phyloP scores from a whole-genome alignment of 2,329 filamentous ascomycete species.

The Neoscytalidium dimidiatum region DNA sequence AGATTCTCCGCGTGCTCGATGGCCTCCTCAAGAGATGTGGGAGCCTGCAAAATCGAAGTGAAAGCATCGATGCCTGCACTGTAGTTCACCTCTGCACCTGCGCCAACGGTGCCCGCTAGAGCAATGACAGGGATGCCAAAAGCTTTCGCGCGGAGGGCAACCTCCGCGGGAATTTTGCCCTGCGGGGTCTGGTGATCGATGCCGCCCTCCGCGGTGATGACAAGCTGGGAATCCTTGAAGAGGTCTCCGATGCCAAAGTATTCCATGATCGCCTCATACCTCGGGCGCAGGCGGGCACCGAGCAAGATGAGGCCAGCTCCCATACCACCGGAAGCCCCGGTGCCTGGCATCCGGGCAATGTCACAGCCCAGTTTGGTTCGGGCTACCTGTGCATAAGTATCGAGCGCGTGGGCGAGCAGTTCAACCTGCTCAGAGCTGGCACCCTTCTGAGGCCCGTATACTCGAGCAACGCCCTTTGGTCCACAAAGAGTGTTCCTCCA shows the following conservation, averaged over 20 bases:
- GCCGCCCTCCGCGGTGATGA: conserved; percentile 56
- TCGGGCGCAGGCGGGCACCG: conserved; percentile 48
- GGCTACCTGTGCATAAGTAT: conserved; percentile 43
- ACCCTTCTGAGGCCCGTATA: conserved; percentile 57
- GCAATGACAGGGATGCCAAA: conserved; percentile 50
- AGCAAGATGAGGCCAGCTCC: conserved; percentile 54
- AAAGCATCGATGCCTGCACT: conserved; percentile 37
- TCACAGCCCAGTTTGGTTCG: conserved; percentile 37
- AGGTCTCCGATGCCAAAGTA: conserved; percentile 52
- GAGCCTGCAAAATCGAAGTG: conserved; percentile 37
- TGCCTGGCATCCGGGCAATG: conserved; percentile 45
- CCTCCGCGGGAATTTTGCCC: conserved; percentile 57
- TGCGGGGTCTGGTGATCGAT: conserved; percentile 54
- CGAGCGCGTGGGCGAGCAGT: conserved; percentile 45
- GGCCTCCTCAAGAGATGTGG: conserved; percentile 36
- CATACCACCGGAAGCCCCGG: conserved; percentile 55
- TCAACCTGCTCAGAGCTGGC: conserved; percentile 48
- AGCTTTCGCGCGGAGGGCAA: conserved; percentile 50
- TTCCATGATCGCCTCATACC: conserved; percentile 54
- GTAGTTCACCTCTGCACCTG: conserved; percentile 32
- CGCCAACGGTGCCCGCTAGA: conserved; percentile 33
- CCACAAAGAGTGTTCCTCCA: conserved; percentile 56
- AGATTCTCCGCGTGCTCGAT: conserved; percentile 37
- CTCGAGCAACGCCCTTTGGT: conserved; percentile 49
- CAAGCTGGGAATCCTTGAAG: conserved; percentile 52